phyloP scores from a whole-genome alignment of 495 filamentous ascomycete genomes.

The Tetracladium setigerum region DNA sequence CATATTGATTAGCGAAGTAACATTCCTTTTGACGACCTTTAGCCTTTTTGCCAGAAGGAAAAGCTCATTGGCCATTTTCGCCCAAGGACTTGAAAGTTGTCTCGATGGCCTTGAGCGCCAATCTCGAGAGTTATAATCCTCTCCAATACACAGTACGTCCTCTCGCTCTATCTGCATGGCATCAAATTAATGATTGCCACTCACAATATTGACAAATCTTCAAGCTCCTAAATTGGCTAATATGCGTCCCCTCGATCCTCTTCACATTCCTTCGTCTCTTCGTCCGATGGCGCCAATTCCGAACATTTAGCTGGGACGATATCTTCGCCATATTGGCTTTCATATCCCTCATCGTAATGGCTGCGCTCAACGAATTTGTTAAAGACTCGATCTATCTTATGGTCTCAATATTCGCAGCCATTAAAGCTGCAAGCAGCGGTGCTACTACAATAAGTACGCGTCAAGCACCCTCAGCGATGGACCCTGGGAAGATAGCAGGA shows the following conservation, averaged over 20 bases:
- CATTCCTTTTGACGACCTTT: no score
- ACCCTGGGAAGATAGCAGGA: no score
- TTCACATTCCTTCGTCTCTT: not conserved
- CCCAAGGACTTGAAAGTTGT: no score
- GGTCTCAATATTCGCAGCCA: no score
- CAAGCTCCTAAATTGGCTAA: no score
- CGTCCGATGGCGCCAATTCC: not conserved
- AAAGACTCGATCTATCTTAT: not conserved
- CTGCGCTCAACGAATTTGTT: not conserved
- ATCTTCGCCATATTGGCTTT: not conserved
- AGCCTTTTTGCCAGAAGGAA: no score
- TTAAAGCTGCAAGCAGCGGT: not conserved
- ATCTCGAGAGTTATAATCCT: not conserved
- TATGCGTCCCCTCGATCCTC: no score
- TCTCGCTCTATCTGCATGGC: not conserved
- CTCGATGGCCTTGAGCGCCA: not conserved
- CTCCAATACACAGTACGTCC: not conserved
- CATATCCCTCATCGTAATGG: not conserved
- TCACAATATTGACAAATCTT: no score
- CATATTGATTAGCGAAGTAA: no score
- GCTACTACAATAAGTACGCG: not conserved
- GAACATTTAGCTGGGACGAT: slow-evolving; percentile 3
- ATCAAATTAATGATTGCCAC: no score
- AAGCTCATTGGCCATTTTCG: no score
- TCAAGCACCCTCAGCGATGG: no score